phyloP scores from a whole-genome alignment of 169 alveolate species.

The Eimeria tenella region DNA sequence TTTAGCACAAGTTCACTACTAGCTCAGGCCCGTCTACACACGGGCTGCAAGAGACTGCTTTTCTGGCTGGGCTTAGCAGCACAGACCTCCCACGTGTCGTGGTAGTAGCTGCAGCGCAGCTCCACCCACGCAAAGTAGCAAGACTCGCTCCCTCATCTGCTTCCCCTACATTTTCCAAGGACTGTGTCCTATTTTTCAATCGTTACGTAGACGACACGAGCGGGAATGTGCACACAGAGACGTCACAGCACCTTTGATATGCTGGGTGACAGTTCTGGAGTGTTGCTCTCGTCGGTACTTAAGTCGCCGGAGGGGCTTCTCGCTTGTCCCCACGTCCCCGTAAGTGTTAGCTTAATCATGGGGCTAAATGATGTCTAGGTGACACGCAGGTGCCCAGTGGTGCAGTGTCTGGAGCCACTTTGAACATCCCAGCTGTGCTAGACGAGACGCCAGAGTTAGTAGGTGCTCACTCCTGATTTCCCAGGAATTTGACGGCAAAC shows the following conservation, averaged over 20 bases:
- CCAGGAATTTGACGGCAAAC: no score
- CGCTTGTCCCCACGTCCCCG: no score
- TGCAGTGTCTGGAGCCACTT: not conserved
- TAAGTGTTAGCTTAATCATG: no score
- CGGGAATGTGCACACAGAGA: not conserved
- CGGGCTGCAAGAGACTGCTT: slow-evolving; percentile 41
- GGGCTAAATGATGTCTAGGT: no score
- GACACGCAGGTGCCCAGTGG: not conserved
- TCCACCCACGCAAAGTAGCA: slow-evolving; percentile 21
- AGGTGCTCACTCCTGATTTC: no score
- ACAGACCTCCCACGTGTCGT: slow-evolving; percentile 33
- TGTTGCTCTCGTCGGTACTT: not conserved
- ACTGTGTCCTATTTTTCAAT: not conserved
- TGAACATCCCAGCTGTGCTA: not conserved
- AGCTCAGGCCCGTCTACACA: slow-evolving; percentile 32
- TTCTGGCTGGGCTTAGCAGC: slow-evolving; percentile 56
- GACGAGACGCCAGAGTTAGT: not conserved
- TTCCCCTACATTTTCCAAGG: not conserved
- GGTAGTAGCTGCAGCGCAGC: slow-evolving; percentile 46
- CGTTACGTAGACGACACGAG: not conserved
- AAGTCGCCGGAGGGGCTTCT: not conserved
- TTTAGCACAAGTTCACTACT: not conserved
- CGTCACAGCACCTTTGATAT: not conserved
- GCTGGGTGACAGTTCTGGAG: not conserved
- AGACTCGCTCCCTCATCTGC: slow-evolving; percentile 5